Evolutionary conservation across 75 land plant species (phyloP).

Genomic region (Picea sitchensis): DNA sequence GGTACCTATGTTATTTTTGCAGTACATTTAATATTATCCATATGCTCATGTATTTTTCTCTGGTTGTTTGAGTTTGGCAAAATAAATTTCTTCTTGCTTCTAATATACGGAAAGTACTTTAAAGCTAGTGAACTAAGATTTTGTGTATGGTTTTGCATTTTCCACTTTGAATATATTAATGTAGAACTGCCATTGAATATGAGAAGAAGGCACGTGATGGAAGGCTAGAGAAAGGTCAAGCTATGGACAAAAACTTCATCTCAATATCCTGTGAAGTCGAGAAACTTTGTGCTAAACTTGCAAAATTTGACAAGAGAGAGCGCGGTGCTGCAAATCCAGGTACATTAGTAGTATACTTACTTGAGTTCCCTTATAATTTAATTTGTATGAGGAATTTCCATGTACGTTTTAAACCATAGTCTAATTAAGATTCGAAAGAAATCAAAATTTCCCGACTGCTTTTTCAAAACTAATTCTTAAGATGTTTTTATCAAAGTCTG

Average conservation of each 20-base stretch:
- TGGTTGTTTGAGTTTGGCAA: no score
- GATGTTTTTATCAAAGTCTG: no score
- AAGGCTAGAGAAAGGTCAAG: constrained; percentile 54
- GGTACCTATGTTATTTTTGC: constrained; percentile 45
- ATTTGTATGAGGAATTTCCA: no score
- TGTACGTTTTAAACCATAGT: no score
- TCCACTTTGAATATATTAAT: no score
- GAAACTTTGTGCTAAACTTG: constrained; percentile 67
- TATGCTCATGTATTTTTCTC: background rate
- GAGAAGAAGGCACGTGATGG: constrained; percentile 71
- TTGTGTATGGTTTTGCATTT: no score
- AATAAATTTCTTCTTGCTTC: background rate
- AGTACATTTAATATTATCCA: no score
- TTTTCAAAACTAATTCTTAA: no score
- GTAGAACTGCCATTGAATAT: constrained; percentile 56
- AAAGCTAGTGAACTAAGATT: no score
- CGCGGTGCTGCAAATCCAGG: constrained; percentile 14
- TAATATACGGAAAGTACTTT: background rate
- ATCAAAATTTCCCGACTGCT: no score
- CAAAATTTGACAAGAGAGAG: constrained; percentile 46
- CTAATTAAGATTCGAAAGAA: no score
- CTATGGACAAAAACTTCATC: constrained; percentile 73
- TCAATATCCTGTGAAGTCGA: constrained; percentile 80
- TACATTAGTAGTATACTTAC: background rate
- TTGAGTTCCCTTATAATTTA: background rate